Evolutionary conservation across 371 early-diverging fungal genomes (phyloP), one percentile per base, ranked within the genome.

Genomic region (Massospora cicadina): DNA sequence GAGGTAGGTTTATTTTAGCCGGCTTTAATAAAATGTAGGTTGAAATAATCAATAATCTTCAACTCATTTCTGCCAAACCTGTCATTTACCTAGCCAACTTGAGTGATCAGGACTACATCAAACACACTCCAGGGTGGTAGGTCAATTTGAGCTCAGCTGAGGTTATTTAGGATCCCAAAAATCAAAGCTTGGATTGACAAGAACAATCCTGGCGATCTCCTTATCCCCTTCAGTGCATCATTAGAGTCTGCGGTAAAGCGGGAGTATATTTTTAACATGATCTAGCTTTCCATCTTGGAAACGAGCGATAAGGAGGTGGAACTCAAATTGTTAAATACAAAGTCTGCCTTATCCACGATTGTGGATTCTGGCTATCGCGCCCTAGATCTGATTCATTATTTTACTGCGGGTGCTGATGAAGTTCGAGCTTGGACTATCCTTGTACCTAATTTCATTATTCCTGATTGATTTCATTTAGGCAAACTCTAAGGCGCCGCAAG

Each of bases 81-180:
- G 94, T 98, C 32, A 92, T 98, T 56, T 96, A 98, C 72, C 83
- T 99, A 60, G 91, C 88, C 69, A 99, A 99, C 75, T 78, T 98
- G 66, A 83, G 85, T 68, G 90, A 91, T 71, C 80, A 84, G 65
- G 95, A 95, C 65, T 98, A 83, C 69, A 57, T 86, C 60, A 79
- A 91, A 71, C 85, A 86, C 79, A 89, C 90, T 88, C 88, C 93
- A 82, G 90, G 94, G 85, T 90, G 84, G 85, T 66, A 26, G 24
- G 10, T 10, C n/a, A 55, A 25, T 25, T 1, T 29, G 7, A 1
- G 26, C 53, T 54, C 33, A 24, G 29, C 43, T 43, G 13, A 29
- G 32, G 32, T 21, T n/a, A 31, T 23, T 7, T 33, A 33, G 43
- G 43, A n/a, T 31, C n/a, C 43, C 17, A 62, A 58, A 82, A 86